phyloP scores from a whole-genome alignment of 208 protist species.

The Leishmania guyanensis region DNA sequence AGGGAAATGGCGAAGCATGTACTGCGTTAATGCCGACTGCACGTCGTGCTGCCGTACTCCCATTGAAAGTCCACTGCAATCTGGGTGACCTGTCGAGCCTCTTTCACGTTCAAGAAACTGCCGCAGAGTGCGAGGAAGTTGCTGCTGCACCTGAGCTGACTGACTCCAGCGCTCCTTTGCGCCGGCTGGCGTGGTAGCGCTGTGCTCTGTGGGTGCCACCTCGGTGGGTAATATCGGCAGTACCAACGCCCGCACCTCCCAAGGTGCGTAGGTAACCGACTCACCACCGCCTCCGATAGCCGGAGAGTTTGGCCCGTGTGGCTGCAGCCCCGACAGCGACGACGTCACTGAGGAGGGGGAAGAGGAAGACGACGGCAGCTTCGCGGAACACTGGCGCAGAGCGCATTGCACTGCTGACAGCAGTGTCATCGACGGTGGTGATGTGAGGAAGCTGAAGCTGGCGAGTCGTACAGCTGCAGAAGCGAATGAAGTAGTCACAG shows the following conservation, averaged over 20 bases:
- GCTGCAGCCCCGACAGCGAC: background rate
- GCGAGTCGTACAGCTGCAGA: background rate
- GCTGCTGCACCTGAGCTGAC: background rate
- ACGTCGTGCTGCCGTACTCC: background rate
- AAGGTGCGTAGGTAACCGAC: slow-evolving; percentile 44
- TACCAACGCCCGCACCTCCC: slow-evolving; percentile 60
- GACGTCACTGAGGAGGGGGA: background rate
- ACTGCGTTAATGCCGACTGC: background rate
- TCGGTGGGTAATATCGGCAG: slow-evolving; percentile 40
- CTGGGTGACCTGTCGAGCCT: background rate
- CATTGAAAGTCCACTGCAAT: background rate
- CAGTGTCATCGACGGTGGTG: background rate
- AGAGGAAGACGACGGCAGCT: background rate
- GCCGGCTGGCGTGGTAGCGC: background rate
- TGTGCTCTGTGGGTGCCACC: background rate
- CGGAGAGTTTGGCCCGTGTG: background rate
- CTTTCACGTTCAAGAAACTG: slow-evolving; percentile 7
- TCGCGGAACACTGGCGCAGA: slow-evolving; percentile 9
- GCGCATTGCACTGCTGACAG: background rate
- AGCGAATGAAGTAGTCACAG: background rate
- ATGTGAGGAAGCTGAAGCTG: background rate
- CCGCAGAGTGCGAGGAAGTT: slow-evolving; percentile 7
- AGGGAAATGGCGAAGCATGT: slow-evolving; percentile 27
- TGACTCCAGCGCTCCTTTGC: background rate
- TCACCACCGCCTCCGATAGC: background rate